phyloP scores from a whole-genome alignment of 495 filamentous ascomycete species.

The Penicillium verhagenii region DNA sequence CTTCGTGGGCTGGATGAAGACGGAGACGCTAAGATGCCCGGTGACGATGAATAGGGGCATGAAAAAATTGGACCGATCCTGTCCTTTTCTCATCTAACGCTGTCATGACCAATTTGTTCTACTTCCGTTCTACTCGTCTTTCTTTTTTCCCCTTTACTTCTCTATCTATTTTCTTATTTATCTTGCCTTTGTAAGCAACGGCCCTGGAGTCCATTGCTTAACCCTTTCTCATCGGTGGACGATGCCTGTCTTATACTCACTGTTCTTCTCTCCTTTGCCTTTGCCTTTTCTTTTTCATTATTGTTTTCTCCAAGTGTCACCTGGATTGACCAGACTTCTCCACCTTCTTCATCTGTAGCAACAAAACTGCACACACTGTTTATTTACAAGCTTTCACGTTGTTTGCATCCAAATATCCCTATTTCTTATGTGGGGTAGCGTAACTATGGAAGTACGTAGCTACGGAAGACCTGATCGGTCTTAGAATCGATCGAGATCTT shows the following conservation, averaged over 20 bases:
- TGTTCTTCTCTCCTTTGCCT: constrained; percentile 4
- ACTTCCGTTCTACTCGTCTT: neutral
- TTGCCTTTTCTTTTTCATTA: neutral
- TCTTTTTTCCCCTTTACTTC: too few relatives aligned
- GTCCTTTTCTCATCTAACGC: constrained; percentile 17
- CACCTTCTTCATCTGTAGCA: constrained; percentile 14
- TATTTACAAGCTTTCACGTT: constrained; percentile 18
- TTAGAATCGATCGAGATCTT: neutral
- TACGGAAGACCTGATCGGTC: too few relatives aligned
- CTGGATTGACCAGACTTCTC: neutral
- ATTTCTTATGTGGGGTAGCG: neutral
- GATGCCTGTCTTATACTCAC: constrained; percentile 1
- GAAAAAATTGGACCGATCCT: neutral
- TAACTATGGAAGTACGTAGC: too few relatives aligned
- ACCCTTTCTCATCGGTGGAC: neutral
- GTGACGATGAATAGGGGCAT: constrained; percentile 16
- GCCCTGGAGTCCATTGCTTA: neutral
- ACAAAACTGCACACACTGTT: constrained; percentile 16
- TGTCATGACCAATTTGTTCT: constrained; percentile 26
- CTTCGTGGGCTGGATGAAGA: constrained; percentile 45
- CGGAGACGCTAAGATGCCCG: constrained; percentile 42
- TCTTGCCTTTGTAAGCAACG: neutral
- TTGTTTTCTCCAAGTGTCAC: too few relatives aligned
- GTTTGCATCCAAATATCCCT: constrained; percentile 21
- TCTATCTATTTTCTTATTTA: neutral